Base-by-base conservation (phyloP, 257 asterid genomes). In the Fraxinus excelsior region DNA sequence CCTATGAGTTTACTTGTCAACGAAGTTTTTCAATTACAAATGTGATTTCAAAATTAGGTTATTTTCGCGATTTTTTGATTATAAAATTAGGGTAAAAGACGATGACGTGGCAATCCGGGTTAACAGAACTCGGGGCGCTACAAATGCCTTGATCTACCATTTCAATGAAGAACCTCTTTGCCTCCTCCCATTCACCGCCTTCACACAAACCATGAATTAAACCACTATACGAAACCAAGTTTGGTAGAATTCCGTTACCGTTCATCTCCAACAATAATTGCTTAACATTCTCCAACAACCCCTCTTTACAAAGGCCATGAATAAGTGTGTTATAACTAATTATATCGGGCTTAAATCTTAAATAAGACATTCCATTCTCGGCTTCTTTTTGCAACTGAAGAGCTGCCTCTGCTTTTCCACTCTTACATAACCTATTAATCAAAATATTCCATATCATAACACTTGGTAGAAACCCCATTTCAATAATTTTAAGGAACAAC, bases 101-200 rank as follows among this genome's bases (percentile, higher is more conserved):
- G n/a, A n/a, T n/a, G n/a, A n/a, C n/a, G n/a, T n/a, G n/a, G n/a
- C n/a, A n/a, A n/a, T n/a, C n/a, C n/a, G n/a, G n/a, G n/a, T n/a
- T n/a, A n/a, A n/a, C n/a, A n/a, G n/a, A n/a, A n/a, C n/a, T n/a
- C n/a, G n/a, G n/a, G n/a, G n/a, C n/a, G n/a, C n/a, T n/a, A 64
- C 83, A 81, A 75, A 89, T 84, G 21, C 96, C 95, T 70, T 85
- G 78, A 84, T 93, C 93, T 69, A 93, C 78, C 97, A 88, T 91
- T 40, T 67, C 74, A 72, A 80, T 73, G 79, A 92, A 89, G 37
- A 87, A 66, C 78, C 60, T 82, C 78, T 84, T 91, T 13, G 83
- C 97, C 67, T 78, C 74, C 82, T 84, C 93, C 90, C 90, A 85
- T 26, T 84, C 80, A 18, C 91, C 89, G 2, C 62, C 78, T 21